These are phyloP conservation scores for Trichoderma oligosporum DNA, from an alignment of 2,329 filamentous ascomycete species.

Conservation along the genomic window DNA sequence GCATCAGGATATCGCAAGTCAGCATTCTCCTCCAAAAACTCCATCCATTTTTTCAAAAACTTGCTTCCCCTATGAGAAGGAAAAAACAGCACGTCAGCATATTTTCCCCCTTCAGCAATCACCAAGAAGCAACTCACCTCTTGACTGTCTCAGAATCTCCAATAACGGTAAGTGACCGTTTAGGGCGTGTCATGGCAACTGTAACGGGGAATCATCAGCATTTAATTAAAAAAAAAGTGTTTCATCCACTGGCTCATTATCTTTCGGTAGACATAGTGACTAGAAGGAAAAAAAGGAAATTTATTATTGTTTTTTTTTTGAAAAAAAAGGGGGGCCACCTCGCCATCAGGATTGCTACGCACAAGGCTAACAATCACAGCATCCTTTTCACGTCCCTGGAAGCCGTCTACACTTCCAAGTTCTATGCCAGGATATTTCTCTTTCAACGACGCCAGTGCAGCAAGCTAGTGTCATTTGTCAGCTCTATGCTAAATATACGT, in stretches of 20 bases:
- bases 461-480: constrained; percentile 52
- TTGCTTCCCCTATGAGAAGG: constrained; percentile 62
- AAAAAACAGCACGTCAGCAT: not conserved
- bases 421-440: constrained; percentile 81
- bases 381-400: constrained; percentile 96
- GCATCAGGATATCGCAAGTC: constrained; percentile 85
- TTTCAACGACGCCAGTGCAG: constrained; percentile 74
- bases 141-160: constrained; percentile 92
- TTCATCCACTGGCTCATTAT: not conserved
- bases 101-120: not conserved
- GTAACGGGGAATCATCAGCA: constrained; percentile 43
- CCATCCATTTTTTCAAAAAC: constrained; percentile 90
- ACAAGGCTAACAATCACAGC: constrained; percentile 92
- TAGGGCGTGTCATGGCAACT: constrained; percentile 97
- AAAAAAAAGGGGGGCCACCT: constrained; percentile 75
- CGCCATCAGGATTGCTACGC: constrained; percentile 77
- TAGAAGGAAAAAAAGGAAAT: constrained; percentile 12
- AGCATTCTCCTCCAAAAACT: constrained; percentile 80
- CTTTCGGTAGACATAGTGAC: not conserved
- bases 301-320: no score
- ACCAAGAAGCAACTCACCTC: constrained; percentile 55
- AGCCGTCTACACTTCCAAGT: constrained; percentile 94
- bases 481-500: not conserved
- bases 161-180: constrained; percentile 82
- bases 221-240: not conserved